phyloP scores from a whole-genome alignment of 768 basidiomycete species.

The Leccinum rimulosum region DNA sequence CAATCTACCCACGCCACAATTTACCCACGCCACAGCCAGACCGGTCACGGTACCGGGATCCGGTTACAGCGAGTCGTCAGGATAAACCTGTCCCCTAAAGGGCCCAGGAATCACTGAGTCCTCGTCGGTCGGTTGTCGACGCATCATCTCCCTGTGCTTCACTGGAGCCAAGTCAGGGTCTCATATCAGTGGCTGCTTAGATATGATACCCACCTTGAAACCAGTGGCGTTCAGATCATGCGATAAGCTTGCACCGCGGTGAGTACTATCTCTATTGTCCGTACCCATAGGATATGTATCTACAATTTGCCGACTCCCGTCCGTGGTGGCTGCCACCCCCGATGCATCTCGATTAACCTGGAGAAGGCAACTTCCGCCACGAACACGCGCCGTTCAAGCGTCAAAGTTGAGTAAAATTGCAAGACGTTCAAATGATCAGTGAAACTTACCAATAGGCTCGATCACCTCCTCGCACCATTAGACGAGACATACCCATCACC shows the following conservation, averaged over 20 bases:
- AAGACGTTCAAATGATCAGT: background rate
- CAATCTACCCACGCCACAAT: no score
- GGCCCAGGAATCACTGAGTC: no score
- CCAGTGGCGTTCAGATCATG: background rate
- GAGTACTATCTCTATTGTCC: no score
- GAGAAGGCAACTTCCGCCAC: background rate
- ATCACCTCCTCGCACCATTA: background rate
- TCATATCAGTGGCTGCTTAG: background rate
- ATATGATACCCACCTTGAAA: background rate
- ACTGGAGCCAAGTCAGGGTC: background rate
- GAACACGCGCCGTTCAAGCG: background rate
- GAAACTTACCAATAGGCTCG: no score
- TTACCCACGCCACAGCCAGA: no score
- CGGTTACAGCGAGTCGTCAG: no score
- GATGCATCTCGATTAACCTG: background rate
- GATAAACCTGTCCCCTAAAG: no score
- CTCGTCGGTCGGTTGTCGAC: background rate
- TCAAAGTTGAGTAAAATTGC: no score
- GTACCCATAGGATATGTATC: no score
- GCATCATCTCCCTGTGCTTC: background rate
- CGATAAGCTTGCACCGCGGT: background rate
- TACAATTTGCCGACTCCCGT: background rate
- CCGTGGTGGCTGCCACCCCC: background rate
- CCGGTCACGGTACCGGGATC: no score
- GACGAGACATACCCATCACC: background rate